Evolutionary conservation across 2,329 filamentous ascomycete species (phyloP).

Genomic region (Hyphodiscus sp.): DNA sequence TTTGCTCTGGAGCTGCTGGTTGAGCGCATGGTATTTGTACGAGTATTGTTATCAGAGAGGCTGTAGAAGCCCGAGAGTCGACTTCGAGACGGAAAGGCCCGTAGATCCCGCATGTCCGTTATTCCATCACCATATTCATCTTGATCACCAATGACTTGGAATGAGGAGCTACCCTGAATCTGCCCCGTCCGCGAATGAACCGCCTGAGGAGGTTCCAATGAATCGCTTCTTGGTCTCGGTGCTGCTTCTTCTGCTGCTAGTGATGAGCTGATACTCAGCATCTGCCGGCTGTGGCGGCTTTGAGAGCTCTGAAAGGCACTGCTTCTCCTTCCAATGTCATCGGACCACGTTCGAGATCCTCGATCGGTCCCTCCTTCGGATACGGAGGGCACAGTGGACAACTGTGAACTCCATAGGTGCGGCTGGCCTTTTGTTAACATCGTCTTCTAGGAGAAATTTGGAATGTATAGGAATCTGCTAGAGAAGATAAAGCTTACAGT

Average conservation of each 20-base stretch:
- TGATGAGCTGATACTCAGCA: slow-evolving; percentile 52
- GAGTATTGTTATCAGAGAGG: slow-evolving; percentile 37
- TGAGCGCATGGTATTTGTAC: slow-evolving; percentile 29
- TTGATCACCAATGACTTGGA: slow-evolving; percentile 47
- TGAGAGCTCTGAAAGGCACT: slow-evolving; percentile 40
- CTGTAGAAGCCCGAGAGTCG: slow-evolving; percentile 47
- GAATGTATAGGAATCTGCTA: too few relatives aligned
- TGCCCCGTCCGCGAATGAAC: slow-evolving; percentile 34
- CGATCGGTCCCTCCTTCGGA: slow-evolving; percentile 47
- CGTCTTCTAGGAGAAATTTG: too few relatives aligned
- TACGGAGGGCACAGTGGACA: slow-evolving; percentile 58
- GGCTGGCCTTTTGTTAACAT: slow-evolving; percentile 19
- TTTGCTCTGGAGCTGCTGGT: slow-evolving; percentile 38
- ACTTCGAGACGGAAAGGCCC: slow-evolving; percentile 46
- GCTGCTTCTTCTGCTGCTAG: slow-evolving; percentile 20
- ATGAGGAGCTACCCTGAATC: slow-evolving; percentile 29
- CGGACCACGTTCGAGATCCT: slow-evolving; percentile 39
- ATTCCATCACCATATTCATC: slow-evolving; percentile 61
- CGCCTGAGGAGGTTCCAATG: slow-evolving; percentile 44
- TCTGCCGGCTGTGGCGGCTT: slow-evolving; percentile 48
- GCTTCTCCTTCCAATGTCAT: slow-evolving; percentile 38
- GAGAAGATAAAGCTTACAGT: slow-evolving; percentile 18
- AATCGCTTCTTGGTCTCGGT: slow-evolving; percentile 23
- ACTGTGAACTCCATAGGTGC: slow-evolving; percentile 58
- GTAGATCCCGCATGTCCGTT: slow-evolving; percentile 49